Conservation (phyloP, 2,329 filamentous ascomycete species). For the Neonectria ditissima region DNA sequence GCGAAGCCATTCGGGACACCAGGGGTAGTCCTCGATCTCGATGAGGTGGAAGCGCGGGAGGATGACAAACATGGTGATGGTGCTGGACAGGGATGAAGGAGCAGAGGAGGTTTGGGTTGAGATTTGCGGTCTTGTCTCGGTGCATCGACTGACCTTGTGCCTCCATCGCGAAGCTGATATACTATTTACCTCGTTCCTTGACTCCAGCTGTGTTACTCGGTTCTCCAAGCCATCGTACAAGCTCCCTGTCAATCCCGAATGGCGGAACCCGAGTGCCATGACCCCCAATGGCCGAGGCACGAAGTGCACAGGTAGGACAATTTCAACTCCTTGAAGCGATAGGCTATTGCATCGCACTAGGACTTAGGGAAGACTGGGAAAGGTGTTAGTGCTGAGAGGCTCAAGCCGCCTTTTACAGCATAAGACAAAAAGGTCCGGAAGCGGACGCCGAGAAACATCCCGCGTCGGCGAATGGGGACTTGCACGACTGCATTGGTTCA, state of each 20-base stretch:
- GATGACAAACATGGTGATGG: constrained; percentile 33
- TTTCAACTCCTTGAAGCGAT: not conserved
- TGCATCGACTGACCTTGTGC: not conserved
- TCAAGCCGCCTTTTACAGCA: not conserved
- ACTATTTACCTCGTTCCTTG: not conserved
- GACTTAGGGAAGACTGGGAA: not conserved
- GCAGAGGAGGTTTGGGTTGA: not conserved
- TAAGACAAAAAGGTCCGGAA: not conserved
- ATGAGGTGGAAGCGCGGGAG: constrained; percentile 40
- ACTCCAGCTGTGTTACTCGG: not conserved
- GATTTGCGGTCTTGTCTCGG: not conserved
- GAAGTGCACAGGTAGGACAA: not conserved
- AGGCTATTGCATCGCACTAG: not conserved
- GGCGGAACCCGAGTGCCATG: constrained; percentile 24
- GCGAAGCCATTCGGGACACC: constrained; percentile 40
- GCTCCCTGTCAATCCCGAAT: not conserved
- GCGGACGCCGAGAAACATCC: constrained; percentile 7
- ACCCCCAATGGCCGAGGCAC: not conserved
- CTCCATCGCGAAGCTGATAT: constrained; percentile 12
- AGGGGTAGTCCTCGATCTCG: constrained; percentile 39
- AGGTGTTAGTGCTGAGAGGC: not conserved
- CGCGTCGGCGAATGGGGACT: not conserved
- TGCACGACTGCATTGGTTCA: no score
- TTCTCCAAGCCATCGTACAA: not conserved
- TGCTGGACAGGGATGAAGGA: not conserved